Evolutionary conservation across 176 grass and related monocot species (phyloP).

Genomic region (Metroxylon sagu): DNA sequence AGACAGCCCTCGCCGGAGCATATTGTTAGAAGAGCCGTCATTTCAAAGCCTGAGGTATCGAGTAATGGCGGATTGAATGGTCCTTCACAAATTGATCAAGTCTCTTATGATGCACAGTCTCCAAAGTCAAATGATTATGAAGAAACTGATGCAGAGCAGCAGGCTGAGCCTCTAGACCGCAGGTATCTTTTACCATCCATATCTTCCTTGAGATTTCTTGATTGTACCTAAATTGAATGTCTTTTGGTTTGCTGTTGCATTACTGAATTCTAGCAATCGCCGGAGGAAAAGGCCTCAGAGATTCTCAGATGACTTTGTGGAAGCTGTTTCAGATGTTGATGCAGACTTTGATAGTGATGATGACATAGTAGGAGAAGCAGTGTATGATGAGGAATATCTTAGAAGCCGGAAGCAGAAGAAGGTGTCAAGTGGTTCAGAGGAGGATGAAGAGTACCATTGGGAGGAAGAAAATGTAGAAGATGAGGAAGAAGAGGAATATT

Average conservation of each 20-base stretch:
- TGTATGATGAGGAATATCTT: constrained; percentile 91
- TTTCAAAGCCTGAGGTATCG: constrained; percentile 45
- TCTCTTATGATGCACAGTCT: constrained; percentile 41
- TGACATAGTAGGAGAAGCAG: constrained; percentile 87
- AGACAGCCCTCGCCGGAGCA: constrained; percentile 51
- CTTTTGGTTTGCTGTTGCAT: constrained; percentile 4
- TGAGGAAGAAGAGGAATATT: constrained; percentile 48
- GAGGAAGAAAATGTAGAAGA: constrained; percentile 67
- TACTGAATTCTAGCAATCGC: constrained; percentile 34
- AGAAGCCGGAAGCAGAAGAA: constrained; percentile 50
- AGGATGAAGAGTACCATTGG: constrained; percentile 49
- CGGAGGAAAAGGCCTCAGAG: constrained; percentile 69
- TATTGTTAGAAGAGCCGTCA: constrained; percentile 42
- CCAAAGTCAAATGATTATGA: constrained; percentile 62
- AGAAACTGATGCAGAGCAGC: constrained; percentile 39
- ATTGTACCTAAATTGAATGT: constrained; percentile 1
- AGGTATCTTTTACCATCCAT: constrained; percentile 33
- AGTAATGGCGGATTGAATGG: constrained; percentile 76
- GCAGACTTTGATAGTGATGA: constrained; percentile 57
- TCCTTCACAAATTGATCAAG: constrained; percentile 35
- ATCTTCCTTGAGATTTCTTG: background rate
- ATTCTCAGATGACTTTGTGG: constrained; percentile 75
- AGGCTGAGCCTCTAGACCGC: constrained; percentile 47
- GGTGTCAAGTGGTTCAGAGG: constrained; percentile 43
- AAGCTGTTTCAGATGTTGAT: constrained; percentile 49